Percentiles rank a stretch among this genome's conserved stretches.
Conservation (phyloP, 441 rosid genomes). For the Oxalis stricta region DNA sequence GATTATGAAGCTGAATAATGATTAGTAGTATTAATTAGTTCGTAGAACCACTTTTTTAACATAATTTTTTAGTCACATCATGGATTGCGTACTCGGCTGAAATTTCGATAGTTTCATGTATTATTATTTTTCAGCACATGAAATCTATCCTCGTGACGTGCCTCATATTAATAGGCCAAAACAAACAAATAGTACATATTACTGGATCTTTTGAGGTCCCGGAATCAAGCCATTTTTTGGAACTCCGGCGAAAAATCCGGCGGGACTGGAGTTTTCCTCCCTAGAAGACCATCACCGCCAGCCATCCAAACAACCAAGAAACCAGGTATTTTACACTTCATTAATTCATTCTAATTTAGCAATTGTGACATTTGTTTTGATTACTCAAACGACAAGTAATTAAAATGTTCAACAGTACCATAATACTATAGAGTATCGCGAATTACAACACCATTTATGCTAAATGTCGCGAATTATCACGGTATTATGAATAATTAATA, state of each 20-base stretch:
- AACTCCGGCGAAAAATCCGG: constrained; percentile 41
- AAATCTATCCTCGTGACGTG: constrained; percentile 15
- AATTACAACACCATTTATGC: no score
- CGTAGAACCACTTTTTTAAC: no score
- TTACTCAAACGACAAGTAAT: no score
- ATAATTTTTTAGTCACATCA: no score
- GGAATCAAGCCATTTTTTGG: constrained; percentile 76
- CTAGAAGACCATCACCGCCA: constrained; percentile 25
- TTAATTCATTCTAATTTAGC: not conserved
- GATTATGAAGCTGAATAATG: no score
- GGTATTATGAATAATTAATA: no score
- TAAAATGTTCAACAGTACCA: no score
- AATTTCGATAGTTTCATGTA: not conserved
- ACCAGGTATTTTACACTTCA: constrained; percentile 28
- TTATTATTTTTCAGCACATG: constrained; percentile 5
- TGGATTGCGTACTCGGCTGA: no score
- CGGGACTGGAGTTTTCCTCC: constrained; percentile 94
- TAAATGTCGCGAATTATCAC: no score
- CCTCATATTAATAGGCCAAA: constrained; percentile 15
- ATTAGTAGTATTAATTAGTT: no score
- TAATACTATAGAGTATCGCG: no score
- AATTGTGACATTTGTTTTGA: no score
- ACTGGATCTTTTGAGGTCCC: constrained; percentile 34
- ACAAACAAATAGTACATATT: constrained; percentile 10
- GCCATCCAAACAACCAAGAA: constrained; percentile 24